A percentile compares a stretch with the other conserved stretches of the same genome.
Conservation (phyloP, 2,329 filamentous ascomycete genomes). For the Microdochium trichocladiopsis region DNA sequence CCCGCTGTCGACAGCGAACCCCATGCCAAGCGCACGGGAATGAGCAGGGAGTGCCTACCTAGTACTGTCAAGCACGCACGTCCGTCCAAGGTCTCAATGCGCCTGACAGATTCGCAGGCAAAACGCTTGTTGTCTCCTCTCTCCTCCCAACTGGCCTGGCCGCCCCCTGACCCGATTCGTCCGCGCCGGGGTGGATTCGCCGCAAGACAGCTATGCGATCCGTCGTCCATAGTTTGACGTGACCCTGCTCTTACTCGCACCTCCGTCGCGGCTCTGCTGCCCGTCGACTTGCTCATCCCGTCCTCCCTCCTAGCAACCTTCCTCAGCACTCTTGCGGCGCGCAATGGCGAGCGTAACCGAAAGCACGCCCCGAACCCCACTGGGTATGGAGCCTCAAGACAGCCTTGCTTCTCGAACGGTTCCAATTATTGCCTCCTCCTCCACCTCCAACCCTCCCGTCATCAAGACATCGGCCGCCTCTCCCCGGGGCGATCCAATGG, state of each 20-base stretch:
- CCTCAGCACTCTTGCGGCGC: neutral
- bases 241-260: neutral
- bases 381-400: neutral
- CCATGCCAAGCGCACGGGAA: slow-evolving; percentile 1
- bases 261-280: neutral
- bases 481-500: neutral
- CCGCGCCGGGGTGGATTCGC: neutral
- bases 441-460: neutral
- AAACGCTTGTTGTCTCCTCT: too few relatives aligned
- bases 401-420: neutral
- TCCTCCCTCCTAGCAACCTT: neutral
- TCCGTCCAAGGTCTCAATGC: neutral
- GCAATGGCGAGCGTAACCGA: slow-evolving; percentile 1
- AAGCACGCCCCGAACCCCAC: neutral
- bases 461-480: slow-evolving; percentile 1
- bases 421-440: neutral
- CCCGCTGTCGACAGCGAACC: neutral
- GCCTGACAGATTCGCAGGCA: neutral
- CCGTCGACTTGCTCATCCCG: neutral
- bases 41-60: neutral
- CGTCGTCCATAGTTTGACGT: neutral
- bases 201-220: neutral
- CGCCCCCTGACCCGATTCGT: neutral
- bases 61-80: neutral
- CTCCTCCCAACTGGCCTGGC: neutral